Base-by-base conservation (phyloP, 2,329 filamentous ascomycete species). In the Gyromitra esculenta region DNA sequence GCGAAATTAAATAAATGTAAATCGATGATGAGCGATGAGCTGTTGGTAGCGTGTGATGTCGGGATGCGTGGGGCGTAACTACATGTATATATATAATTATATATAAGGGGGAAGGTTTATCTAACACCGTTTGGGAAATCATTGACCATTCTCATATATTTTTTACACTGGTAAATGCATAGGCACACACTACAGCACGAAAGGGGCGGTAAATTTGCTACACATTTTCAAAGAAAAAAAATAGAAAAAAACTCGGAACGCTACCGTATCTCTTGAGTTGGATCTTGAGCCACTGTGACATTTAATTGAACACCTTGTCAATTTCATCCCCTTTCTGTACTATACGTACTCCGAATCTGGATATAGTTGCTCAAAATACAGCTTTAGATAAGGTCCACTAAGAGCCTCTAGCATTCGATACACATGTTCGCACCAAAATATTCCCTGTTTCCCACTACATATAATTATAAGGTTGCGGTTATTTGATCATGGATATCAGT, bases 131-230 rank as follows among this genome's bases (percentile, higher is more conserved):
- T 15, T 18, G 11, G 43, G 6, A 56, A 43, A 43, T 56, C 35
- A 43, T 56, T 67, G 64, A 48, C 63, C 39, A 54, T 54, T 18
- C 25, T n/a, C n/a, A 9, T 43, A 67, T 43, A 5, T 21, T 31
- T 39, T 65, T 15, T 65, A 35, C 18, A 31, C 25, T 31, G 25
- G 4, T 31, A 31, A 31, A 31, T 31, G 25, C 25, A 31, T 4
- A 3, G 25, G 25, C 25, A 31, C 25, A 4, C 25, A 31, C 25
- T 66, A 66, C 18, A 31, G 2, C 25, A 31, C 25, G 25, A 31
- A 31, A 31, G 4, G 4, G 25, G 25, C 25, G 25, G 25, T 31
- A 31, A 31, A 31, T 3, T 2, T 31, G 25, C 25, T 31, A 3
- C 25, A 31, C 25, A 3, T 31, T 31, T 4, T 31, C 25, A 31